These are phyloP conservation scores for Skeletonema tropicum DNA, from an alignment of 108 stramenopile genomes.

Conservation along the genomic window DNA sequence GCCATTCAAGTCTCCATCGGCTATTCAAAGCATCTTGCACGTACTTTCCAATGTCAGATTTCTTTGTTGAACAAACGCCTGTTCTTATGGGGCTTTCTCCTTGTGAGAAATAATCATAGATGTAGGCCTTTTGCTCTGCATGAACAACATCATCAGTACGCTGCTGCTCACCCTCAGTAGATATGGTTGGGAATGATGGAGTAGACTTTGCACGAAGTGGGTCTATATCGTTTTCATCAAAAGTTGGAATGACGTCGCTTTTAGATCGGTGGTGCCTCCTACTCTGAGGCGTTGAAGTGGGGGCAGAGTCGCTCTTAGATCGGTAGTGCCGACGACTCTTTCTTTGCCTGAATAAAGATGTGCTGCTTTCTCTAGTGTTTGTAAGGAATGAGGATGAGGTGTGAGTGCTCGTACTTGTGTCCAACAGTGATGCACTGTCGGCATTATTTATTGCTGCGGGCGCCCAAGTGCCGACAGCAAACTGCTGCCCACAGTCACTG, in stretches of 20 bases:
- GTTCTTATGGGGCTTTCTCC: conserved; percentile 17
- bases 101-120: conserved; percentile 43
- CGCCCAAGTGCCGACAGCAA: not conserved
- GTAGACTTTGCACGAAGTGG: not conserved
- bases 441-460: not conserved
- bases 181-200: not conserved
- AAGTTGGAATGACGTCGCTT: not conserved
- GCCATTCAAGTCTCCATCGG: conserved; percentile 44
- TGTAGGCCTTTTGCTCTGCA: conserved; percentile 19
- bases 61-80: conserved; percentile 26
- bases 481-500: conserved; percentile 43
- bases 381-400: not conserved
- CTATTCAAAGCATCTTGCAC: conserved; percentile 47
- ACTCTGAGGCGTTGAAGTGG: not conserved
- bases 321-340: not conserved
- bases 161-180: not conserved
- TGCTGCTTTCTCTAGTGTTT: not conserved
- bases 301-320: not conserved
- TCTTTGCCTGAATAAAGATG: not conserved
- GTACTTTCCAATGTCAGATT: conserved; percentile 25
- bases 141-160: conserved; percentile 19
- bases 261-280: not conserved
- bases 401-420: not conserved
- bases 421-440: not conserved
- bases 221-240: not conserved